A percentile compares a stretch with the other conserved stretches of the same genome.
Conservation (phyloP, 176 grass and related monocot species). For the Cenchrus americanus region DNA sequence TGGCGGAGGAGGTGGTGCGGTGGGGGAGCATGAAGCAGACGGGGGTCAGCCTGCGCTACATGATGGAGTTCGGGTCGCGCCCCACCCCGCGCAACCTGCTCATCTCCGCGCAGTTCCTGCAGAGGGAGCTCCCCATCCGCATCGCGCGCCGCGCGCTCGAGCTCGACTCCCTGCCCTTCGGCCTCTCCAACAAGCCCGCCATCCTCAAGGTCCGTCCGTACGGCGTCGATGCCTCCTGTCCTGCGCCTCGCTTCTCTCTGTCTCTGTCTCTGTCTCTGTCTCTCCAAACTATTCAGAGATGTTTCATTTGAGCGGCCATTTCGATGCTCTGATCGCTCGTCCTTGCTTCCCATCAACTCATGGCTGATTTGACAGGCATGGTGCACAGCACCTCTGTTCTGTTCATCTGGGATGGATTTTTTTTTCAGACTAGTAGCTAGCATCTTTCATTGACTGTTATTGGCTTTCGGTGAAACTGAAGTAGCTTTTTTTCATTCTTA, state of each 20-base stretch:
- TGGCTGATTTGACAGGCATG: conserved; percentile 7
- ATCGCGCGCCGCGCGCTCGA: conserved; percentile 81
- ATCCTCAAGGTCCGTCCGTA: conserved; percentile 87
- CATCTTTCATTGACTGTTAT: background rate
- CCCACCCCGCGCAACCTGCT: conserved; percentile 72
- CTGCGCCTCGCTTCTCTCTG: background rate
- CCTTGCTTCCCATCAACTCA: background rate
- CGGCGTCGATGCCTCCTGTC: background rate
- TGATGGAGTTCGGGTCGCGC: conserved; percentile 93
- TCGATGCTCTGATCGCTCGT: background rate
- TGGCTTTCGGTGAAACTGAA: background rate
- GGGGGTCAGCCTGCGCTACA: conserved; percentile 89
- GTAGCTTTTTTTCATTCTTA: background rate
- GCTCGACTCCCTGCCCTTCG: conserved; percentile 75
- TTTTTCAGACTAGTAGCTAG: background rate
- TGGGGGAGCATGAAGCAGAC: conserved; percentile 95
- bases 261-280: background rate
- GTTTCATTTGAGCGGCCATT: background rate
- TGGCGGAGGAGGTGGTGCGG: conserved; percentile 78
- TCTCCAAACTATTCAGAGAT: background rate
- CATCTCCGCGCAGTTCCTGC: conserved; percentile 90
- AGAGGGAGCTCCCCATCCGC: conserved; percentile 82
- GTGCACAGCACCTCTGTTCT: background rate
- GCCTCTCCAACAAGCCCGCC: conserved; percentile 71
- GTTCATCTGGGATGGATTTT: background rate